A percentile compares a stretch with the other conserved stretches of the same genome.
These are phyloP conservation scores for Aspergillus japonicus DNA, from an alignment of 2,329 filamentous ascomycete species.

Conservation along the genomic window DNA sequence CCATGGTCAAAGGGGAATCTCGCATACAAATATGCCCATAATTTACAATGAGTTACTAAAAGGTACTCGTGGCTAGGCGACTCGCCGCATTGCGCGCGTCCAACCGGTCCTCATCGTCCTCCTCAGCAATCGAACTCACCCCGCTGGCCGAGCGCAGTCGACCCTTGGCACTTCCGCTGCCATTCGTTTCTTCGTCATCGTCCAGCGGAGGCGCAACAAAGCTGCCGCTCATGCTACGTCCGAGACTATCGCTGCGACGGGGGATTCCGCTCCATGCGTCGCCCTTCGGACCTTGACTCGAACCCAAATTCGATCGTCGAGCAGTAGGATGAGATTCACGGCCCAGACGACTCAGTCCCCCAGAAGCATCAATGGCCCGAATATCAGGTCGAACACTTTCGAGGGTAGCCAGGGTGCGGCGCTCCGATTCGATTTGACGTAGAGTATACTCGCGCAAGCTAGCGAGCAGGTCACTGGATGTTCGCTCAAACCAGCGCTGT, in stretches of 20 bases:
- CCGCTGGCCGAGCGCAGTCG: constrained; percentile 50
- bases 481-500: constrained; percentile 85
- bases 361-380: constrained; percentile 84
- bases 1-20: constrained; percentile 30
- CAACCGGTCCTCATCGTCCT: constrained; percentile 82
- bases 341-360: constrained; percentile 84
- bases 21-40: constrained; percentile 33
- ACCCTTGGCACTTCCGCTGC: constrained; percentile 41
- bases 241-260: constrained; percentile 73
- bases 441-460: constrained; percentile 90
- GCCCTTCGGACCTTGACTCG: constrained; percentile 93
- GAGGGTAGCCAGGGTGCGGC: constrained; percentile 85
- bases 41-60: constrained; percentile 54
- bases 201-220: constrained; percentile 65
- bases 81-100: constrained; percentile 96
- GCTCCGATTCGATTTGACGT: constrained; percentile 92
- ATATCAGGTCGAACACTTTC: constrained; percentile 93
- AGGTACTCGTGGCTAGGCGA: constrained; percentile 89
- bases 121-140: constrained; percentile 49
- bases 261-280: constrained; percentile 97
- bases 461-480: constrained; percentile 75
- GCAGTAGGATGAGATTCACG: constrained; percentile 78
- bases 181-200: constrained; percentile 57
- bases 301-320: constrained; percentile 73
- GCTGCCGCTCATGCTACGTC: constrained; percentile 72